Conservation (phyloP, 2,329 filamentous ascomycete genomes). For the Phyllosticta capitalensis region DNA sequence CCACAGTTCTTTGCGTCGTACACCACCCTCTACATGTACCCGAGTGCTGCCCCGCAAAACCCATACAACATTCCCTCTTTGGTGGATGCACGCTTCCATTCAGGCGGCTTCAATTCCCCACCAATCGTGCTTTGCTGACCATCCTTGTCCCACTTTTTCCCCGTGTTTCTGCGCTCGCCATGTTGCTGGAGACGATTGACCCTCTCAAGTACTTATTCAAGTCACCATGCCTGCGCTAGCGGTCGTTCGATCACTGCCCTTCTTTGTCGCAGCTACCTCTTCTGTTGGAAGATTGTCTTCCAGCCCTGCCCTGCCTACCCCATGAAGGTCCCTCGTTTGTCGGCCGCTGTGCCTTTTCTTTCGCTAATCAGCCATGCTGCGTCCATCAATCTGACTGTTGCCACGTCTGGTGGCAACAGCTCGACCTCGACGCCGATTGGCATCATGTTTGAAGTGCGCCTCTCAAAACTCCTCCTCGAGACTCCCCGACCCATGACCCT, state of each 20-base stretch:
- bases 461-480: neutral
- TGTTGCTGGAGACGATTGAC: neutral
- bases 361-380: neutral
- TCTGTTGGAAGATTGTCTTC: neutral
- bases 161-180: neutral
- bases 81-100: neutral
- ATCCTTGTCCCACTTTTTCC: neutral
- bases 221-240: neutral
- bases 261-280: neutral
- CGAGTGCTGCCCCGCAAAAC: neutral
- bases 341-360: neutral
- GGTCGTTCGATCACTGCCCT: neutral
- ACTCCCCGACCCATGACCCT: no score
- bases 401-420: constrained; percentile 27
- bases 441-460: constrained; percentile 33
- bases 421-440: constrained; percentile 33
- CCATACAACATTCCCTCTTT: neutral
- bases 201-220: neutral
- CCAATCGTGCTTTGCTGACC: neutral
- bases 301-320: neutral
- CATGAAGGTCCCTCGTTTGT: neutral
- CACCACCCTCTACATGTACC: neutral
- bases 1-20: neutral
- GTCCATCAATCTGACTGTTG: constrained; percentile 15
- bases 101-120: neutral